phyloP scores from a whole-genome alignment of 2,329 filamentous ascomycete species.

The Anthostomella pinea region DNA sequence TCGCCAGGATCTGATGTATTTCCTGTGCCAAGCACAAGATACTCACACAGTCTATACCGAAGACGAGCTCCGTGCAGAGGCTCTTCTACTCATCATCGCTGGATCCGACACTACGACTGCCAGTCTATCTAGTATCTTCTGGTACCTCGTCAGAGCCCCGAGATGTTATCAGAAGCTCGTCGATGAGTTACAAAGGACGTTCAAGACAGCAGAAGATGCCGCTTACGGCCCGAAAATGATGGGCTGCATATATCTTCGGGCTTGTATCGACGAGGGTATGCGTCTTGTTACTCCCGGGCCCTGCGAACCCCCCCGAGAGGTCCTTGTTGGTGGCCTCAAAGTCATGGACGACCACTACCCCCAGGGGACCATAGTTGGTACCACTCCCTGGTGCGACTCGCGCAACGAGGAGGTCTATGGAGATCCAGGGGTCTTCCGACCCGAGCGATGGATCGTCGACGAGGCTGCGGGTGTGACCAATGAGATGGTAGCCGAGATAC shows the following conservation, averaged over 20 bases:
- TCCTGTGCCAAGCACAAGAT: constrained; percentile 17
- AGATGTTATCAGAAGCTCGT: constrained; percentile 10
- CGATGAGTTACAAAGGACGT: constrained; percentile 14
- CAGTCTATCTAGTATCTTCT: constrained; percentile 18
- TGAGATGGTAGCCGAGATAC: constrained; percentile 8
- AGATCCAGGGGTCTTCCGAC: constrained; percentile 16
- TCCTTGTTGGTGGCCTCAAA: constrained; percentile 16
- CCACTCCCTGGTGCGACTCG: constrained; percentile 10
- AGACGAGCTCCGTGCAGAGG: constrained; percentile 15
- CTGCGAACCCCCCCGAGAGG: constrained; percentile 19
- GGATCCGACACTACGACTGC: constrained; percentile 22
- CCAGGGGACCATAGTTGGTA: constrained; percentile 20
- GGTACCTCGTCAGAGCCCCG: constrained; percentile 17
- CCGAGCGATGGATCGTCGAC: constrained; percentile 26
- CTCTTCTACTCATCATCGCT: constrained; percentile 20
- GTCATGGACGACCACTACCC: constrained; percentile 21
- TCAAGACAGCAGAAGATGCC: constrained; percentile 16
- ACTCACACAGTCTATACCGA: constrained; percentile 19
- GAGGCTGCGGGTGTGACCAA: constrained; percentile 6
- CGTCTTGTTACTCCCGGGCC: constrained; percentile 17
- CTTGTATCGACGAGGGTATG: constrained; percentile 28
- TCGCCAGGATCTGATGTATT: constrained; percentile 26
- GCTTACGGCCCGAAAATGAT: constrained; percentile 17
- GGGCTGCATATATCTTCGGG: constrained; percentile 19
- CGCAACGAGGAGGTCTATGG: constrained; percentile 14